Evolutionary conservation across 805 yeast genomes (phyloP).

Genomic region (Metschnikowia hibisci): DNA sequence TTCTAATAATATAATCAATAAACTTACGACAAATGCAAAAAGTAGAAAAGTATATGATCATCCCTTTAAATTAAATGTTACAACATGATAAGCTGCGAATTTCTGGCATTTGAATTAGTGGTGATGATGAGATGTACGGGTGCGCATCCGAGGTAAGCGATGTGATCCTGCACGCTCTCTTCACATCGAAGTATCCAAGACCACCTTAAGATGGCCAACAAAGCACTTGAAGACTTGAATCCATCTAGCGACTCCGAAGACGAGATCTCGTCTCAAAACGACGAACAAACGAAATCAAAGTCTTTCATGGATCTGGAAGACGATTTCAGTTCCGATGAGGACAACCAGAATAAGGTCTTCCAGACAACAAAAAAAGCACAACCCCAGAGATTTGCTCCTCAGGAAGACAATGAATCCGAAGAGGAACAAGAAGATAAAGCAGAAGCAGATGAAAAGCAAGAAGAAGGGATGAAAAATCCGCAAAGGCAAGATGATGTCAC

Average conservation of each 20-base stretch:
- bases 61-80: too few species aligned
- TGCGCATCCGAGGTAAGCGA: not conserved
- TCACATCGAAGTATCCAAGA: not conserved
- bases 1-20: not conserved
- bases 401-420: constrained; percentile 6
- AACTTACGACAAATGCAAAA: too few species aligned
- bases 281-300: not conserved
- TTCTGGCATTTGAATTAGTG: too few species aligned
- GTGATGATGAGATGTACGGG: not conserved
- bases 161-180: constrained; percentile 2
- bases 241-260: constrained; percentile 1
- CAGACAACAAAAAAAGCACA: constrained; percentile 10
- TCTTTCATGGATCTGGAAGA: constrained; percentile 9
- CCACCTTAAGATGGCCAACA: constrained; percentile 8
- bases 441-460: constrained; percentile 1
- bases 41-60: too few species aligned
- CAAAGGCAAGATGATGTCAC: constrained; percentile 13
- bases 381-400: constrained; percentile 3
- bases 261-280: not conserved
- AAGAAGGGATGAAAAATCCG: not conserved
- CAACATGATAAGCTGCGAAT: too few species aligned
- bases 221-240: constrained; percentile 8
- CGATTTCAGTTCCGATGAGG: constrained; percentile 15
- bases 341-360: constrained; percentile 13
- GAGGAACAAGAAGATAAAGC: constrained; percentile 4